Evolutionary conservation across 495 filamentous ascomycete species (phyloP).

Genomic region (Achaetomiella virescens): DNA sequence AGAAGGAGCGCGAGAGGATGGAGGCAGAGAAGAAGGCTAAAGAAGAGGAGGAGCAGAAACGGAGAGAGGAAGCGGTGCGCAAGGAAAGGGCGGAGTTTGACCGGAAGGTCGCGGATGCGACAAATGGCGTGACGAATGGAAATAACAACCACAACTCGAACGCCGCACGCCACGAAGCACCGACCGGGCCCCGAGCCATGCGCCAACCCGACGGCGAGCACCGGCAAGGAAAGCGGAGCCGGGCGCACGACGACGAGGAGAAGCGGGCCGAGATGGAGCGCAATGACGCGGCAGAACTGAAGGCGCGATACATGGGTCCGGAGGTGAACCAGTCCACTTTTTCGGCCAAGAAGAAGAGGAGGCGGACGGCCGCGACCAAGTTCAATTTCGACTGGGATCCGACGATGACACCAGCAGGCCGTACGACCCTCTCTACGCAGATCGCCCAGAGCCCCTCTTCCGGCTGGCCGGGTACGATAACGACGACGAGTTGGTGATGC

Average conservation of each 20-base stretch:
- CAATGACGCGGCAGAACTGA: slow-evolving; percentile 68
- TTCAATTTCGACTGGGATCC: slow-evolving; percentile 99
- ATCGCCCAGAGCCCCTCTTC: slow-evolving; percentile 59
- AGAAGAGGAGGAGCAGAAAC: slow-evolving; percentile 67
- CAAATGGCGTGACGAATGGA: slow-evolving; percentile 9
- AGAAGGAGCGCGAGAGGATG: slow-evolving; percentile 78
- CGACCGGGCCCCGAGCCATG: slow-evolving; percentile 77
- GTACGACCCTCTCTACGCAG: slow-evolving; percentile 82
- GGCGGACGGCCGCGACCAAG: slow-evolving; percentile 88
- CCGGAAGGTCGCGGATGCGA: slow-evolving; percentile 21
- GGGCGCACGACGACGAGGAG: slow-evolving; percentile 33
- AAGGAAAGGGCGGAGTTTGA: neutral
- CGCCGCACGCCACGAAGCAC: slow-evolving; percentile 40
- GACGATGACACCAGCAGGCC: slow-evolving; percentile 92
- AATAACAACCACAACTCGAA: neutral
- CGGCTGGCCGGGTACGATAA: slow-evolving; percentile 77
- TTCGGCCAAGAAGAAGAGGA: slow-evolving; percentile 93
- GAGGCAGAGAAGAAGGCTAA: slow-evolving; percentile 80
- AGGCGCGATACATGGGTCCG: slow-evolving; percentile 87
- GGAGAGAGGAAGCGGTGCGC: slow-evolving; percentile 43
- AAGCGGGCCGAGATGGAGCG: slow-evolving; percentile 61
- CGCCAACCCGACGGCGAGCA: slow-evolving; percentile 41
- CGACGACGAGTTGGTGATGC: slow-evolving; percentile 59
- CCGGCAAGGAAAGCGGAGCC: slow-evolving; percentile 22
- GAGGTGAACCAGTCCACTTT: slow-evolving; percentile 84